Base-by-base conservation (phyloP, 1,139 yeast genomes). In the Magnusiomyces fungicola region DNA sequence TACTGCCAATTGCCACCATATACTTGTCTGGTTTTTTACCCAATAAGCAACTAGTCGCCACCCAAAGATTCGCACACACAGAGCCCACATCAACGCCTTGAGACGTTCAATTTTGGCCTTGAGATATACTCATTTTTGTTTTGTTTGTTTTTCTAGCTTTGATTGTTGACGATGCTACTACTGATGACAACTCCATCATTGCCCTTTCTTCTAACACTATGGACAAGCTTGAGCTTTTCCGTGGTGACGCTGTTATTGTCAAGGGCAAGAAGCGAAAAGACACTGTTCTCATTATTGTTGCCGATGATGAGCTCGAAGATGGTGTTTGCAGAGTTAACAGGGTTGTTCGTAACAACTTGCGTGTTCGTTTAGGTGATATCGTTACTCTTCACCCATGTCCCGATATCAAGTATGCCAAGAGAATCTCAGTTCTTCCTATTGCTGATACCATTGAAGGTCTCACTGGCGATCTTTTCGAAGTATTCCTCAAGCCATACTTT, bases 251-350 rank as follows among this genome's bases (percentile, higher is more conserved):
- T 29, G 97, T 92, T 25, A 75, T 89, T 56, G 96, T 94, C 57
- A 92, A 90, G 72, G 99, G 99, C 62, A 94, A 94, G 75, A 92
- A 88, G 80, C 83, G 98, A 73, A 90, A 84, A 70, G 98, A 94
- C 64, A 92, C 99, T 30, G 97, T 92, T n/a, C 76, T 94, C 67
- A 87, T 92, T 68, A 98, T 90, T 43, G 76, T 94, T 61, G 92
- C 95, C 40, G 98, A 94, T 66, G 98, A 94, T 65, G 97, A 92
- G 62, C 80, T 92, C 75, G 96, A 86, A 61, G 96, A 90, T 64
- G 98, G 98, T 49, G 84, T 88, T 54, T 95, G 95, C 58, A 79
- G 97, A 67, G 73, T 92, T 66, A 92, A 94, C 73, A 81, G 99
- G 67, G 94, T 92, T 61, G 96, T 92, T 43, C 84, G 99, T 72